Evolutionary conservation across 83 land plant species (phyloP), one percentile per base, ranked within the genome.

Genomic region (Picea abies): DNA sequence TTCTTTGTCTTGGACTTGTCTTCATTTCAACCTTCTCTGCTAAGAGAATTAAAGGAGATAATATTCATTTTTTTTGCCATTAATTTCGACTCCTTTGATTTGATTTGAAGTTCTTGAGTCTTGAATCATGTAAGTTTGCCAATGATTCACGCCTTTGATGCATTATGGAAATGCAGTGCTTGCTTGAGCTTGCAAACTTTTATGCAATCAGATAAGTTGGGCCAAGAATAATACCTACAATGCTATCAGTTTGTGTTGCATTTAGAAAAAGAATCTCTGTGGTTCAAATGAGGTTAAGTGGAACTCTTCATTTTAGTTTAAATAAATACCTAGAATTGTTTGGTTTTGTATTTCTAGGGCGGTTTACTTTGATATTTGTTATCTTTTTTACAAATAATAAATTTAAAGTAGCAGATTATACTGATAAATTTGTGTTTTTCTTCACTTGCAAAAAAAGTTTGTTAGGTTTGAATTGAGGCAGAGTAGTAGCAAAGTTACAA

Each of bases 141-240:
- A 37, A 5, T 39, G 16, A 37, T 35, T 17, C 5, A 37, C 37
- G 6, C 47, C 22, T 16, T 37, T 17, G 75, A 3, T 71, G 47
- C 22, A 7, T 1, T 71, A n/a, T 14, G 2, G 22, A 14, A 29
- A 67, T 71, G 23, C 84, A 91, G 91, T 56, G 67, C 7, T 72
- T 91, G 82, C 69, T 91, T 80, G 89, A 91, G 84, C 90, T 91
- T n/a, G 90, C 84, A 15, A 91, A 91, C 79, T 67, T 85, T 80
- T 91, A 89, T 81, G 89, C 88, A 14, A 47, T 83, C 44, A 25
- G 12, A 49, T 61, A 64, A 5, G 35, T 22, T 15, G 23, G 29
- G 68, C 78, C 8, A 1, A 37, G 68, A 44, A 47, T 12, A 9
- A 71, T 0, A 87, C 80, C 49, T 61, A 17, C 1, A 86, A 85